Conservation (phyloP, 2,329 filamentous ascomycete genomes). For the Fusarium veterinarium region DNA sequence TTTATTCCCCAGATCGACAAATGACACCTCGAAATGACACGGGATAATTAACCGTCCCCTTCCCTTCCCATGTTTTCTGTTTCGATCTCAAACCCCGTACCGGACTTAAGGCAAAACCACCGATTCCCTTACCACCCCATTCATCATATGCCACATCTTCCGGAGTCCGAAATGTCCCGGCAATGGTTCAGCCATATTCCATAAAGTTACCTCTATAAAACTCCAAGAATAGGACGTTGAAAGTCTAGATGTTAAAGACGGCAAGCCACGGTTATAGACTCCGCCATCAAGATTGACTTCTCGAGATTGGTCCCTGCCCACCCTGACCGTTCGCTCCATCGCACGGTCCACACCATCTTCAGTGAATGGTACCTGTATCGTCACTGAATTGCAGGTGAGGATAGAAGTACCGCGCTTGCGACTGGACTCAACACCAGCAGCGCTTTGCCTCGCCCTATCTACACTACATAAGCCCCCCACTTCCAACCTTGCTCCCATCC, state of each 20-base stretch:
- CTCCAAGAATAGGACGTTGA: neutral
- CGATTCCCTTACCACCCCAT: conserved; percentile 22
- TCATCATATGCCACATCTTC: neutral
- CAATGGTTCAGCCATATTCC: neutral
- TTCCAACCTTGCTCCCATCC: conserved; percentile 32
- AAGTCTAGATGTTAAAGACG: conserved; percentile 1
- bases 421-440: conserved; percentile 36
- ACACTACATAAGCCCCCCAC: conserved; percentile 29
- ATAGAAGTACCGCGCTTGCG: conserved; percentile 18
- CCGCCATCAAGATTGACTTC: neutral
- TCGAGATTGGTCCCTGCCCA: conserved; percentile 27
- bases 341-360: conserved; percentile 31
- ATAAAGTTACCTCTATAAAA: neutral
- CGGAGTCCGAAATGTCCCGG: conserved; percentile 33
- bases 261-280: conserved; percentile 19
- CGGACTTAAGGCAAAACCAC: conserved; percentile 28
- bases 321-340: conserved; percentile 30
- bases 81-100: neutral
- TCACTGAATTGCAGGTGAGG: neutral
- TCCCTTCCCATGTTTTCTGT: neutral
- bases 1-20: conserved; percentile 25
- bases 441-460: conserved; percentile 19
- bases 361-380: conserved; percentile 4
- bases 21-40: conserved; percentile 8
- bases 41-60: conserved; percentile 9